phyloP scores from a whole-genome alignment of 2,329 filamentous ascomycete genomes.

The Aureobasidium melanogenum region DNA sequence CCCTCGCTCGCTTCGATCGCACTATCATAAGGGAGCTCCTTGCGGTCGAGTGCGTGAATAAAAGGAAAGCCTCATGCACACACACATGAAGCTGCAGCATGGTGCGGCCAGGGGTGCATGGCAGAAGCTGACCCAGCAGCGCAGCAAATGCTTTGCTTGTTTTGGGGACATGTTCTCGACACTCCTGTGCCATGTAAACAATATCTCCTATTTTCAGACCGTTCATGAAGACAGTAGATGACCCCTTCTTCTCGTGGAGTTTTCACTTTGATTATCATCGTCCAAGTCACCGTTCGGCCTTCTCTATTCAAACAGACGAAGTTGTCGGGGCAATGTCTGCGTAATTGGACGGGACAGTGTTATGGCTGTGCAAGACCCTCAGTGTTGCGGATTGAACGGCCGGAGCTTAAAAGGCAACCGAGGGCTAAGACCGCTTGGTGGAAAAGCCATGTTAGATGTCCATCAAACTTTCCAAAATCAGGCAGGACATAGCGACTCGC shows the following conservation, averaged over 20 bases:
- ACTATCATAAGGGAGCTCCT: background rate
- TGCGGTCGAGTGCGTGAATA: background rate
- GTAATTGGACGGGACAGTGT: background rate
- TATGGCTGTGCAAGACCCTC: conserved; percentile 6
- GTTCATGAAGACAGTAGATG: background rate
- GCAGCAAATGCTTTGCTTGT: background rate
- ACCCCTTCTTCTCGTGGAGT: background rate
- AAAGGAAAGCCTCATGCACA: background rate
- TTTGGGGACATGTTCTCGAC: background rate
- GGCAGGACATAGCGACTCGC: background rate
- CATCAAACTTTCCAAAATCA: background rate
- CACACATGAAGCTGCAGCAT: background rate
- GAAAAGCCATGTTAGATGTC: background rate
- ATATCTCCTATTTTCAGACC: background rate
- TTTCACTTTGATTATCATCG: background rate
- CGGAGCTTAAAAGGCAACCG: background rate
- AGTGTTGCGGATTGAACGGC: conserved; percentile 2
- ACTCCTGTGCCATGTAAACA: conserved; percentile 2
- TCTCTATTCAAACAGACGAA: conserved; percentile 1
- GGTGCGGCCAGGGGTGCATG: conserved; percentile 11
- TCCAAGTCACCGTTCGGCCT: background rate
- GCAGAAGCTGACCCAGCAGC: background rate
- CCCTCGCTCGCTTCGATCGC: background rate
- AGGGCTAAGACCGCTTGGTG: background rate
- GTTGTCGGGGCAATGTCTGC: conserved; percentile 5